These are phyloP conservation scores for Thielaviopsis musarum DNA, from an alignment of 2,329 filamentous ascomycete species.

Conservation along the genomic window DNA sequence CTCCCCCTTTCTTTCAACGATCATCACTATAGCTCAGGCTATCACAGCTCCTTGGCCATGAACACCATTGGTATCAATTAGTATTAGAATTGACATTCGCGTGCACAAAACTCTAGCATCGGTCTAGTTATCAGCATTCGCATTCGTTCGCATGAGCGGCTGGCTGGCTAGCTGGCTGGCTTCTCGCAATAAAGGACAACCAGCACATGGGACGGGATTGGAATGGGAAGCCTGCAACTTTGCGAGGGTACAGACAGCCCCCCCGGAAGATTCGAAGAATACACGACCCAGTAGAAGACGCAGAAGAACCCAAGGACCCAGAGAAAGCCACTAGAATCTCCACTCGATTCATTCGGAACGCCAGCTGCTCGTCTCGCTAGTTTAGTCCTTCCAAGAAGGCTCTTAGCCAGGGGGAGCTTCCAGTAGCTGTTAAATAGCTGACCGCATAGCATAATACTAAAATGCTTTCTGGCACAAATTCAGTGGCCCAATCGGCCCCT, in stretches of 20 bases:
- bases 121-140: not conserved
- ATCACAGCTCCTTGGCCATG: not conserved
- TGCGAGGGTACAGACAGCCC: not conserved
- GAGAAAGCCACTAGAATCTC: not conserved
- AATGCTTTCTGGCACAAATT: not conserved
- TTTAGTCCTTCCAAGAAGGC: not conserved
- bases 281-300: not conserved
- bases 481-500: not conserved
- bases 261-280: not conserved
- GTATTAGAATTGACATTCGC: not conserved
- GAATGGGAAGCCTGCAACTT: not conserved
- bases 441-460: not conserved
- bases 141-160: not conserved
- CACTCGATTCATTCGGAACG: not conserved
- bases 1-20: not conserved
- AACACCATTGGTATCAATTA: not conserved
- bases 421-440: not conserved
- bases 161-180: not conserved
- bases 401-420: constrained; percentile 4
- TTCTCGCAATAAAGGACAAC: not conserved
- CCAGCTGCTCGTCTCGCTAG: not conserved
- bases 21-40: not conserved
- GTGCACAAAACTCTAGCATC: not conserved
- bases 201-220: not conserved
- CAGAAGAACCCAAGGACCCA: not conserved